Evolutionary conservation across 257 asterid species (phyloP).

Genomic region (Solanum sejunctum): DNA sequence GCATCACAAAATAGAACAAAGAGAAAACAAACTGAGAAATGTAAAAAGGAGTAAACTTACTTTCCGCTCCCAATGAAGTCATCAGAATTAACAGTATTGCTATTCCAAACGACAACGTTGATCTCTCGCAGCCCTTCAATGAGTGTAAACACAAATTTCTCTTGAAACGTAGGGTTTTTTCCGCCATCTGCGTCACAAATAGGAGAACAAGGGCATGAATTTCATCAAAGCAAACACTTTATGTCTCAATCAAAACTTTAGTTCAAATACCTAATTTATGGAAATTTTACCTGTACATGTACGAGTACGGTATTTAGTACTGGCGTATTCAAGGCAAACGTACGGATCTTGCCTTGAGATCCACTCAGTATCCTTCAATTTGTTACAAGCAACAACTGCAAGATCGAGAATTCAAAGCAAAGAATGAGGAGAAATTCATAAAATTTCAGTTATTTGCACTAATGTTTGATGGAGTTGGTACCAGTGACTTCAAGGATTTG

Average conservation of each 20-base stretch:
- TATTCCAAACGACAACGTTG: conserved; percentile 67
- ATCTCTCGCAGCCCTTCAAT: conserved; percentile 83
- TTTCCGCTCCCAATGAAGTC: conserved; percentile 90
- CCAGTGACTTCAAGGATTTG: conserved; percentile 90
- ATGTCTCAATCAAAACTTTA: neutral
- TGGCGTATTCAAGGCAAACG: conserved; percentile 68
- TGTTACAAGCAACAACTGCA: conserved; percentile 70
- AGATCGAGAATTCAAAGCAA: neutral
- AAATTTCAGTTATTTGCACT: neutral
- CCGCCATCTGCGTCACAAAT: conserved; percentile 62
- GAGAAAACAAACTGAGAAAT: neutral
- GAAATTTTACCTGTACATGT: conserved; percentile 61
- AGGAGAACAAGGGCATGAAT: neutral
- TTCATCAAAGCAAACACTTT: neutral
- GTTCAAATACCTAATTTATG: neutral
- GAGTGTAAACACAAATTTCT: conserved; percentile 66
- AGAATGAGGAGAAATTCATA: neutral
- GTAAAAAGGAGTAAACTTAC: conserved; percentile 21
- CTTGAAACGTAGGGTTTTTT: conserved; percentile 83
- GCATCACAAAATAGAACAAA: neutral
- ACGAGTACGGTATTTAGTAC: conserved; percentile 68
- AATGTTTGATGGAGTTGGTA: conserved; percentile 4
- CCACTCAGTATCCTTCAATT: conserved; percentile 86
- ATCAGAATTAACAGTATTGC: conserved; percentile 67
- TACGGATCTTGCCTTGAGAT: conserved; percentile 99